Evolutionary conservation across 164 flowering plant genomes (phyloP), one percentile per base, ranked within the genome.

Genomic region (Nelumbo lutea): DNA sequence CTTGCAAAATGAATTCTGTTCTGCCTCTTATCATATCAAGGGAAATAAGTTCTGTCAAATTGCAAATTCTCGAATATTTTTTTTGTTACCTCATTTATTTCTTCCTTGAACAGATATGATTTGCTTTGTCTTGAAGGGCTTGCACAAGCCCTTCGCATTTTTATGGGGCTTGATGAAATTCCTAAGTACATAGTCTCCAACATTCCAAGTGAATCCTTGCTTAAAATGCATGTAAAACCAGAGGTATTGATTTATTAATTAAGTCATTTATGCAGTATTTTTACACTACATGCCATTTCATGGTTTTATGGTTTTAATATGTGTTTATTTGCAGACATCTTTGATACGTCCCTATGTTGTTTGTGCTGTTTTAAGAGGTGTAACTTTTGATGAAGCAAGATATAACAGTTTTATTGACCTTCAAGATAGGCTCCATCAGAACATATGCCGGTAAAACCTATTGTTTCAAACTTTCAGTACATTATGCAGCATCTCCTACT

Each of bases 321-420:
- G 8, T 40, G 41, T n/a, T 64, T 41, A 42, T 14, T 11, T 82
- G 78, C 84, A 93, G 98, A 90, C 98, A 41, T 79, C 91, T 6
- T 50, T 7, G 59, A 86, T 96, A 64, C 96, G 98, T 2, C 95
- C 96, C 6, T 86, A 69, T 71, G 77, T 96, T 73, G 97, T 96
- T n/a, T 96, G 96, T 81, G 98, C 99, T 82, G 90, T 96, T 83
- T 75, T 96, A 65, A 86, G 96, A 79, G 97, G 89, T 46, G 56
- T 91, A 41, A 85, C 83, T 47, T 96, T 96, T 74, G 86, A 91
- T 77, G 91, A 91, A 77, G 88, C 87, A 3, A 83, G 82, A 68
- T 96, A 89, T 73, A 90, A 90, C 73, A 96, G 99, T 78, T 96
- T 96, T 72, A 96, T 96, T 76, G 99, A 96, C 78, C 93, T 96